Percentiles rank a stretch among this genome's conserved stretches.
Conservation (phyloP, 2,329 filamentous ascomycete species). For the Xylariaceae sp. region DNA sequence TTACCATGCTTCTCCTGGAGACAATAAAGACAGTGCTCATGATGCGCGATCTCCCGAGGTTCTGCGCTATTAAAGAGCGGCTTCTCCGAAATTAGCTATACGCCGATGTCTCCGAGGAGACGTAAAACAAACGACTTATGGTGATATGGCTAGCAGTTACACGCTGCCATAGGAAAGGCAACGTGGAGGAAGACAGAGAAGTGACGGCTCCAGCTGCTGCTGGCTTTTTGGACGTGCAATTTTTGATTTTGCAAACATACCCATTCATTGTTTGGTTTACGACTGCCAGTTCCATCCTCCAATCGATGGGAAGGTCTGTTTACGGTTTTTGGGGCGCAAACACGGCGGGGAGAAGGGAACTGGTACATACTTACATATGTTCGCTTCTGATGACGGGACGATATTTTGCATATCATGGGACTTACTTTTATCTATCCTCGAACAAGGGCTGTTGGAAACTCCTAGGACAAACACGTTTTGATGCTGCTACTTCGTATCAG, state of each 20-base stretch:
- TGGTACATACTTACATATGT: not conserved
- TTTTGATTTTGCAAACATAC: slow-evolving; percentile 6
- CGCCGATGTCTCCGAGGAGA: not conserved
- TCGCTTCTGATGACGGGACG: slow-evolving; percentile 21
- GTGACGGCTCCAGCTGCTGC: not conserved
- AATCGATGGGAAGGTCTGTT: too few relatives aligned
- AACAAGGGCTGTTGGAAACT: not conserved
- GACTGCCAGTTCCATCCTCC: not conserved
- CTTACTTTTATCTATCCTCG: not conserved
- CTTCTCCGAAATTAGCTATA: not conserved
- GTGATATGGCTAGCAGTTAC: not conserved
- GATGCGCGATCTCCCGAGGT: not conserved
- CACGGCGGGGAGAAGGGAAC: not conserved
- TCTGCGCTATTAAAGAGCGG: not conserved
- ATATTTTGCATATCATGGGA: slow-evolving; percentile 1
- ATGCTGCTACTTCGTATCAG: not conserved
- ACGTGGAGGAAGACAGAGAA: not conserved
- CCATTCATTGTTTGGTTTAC: slow-evolving; percentile 3
- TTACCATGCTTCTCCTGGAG: not conserved
- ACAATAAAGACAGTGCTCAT: not conserved
- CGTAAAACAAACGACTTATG: not conserved
- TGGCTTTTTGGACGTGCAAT: not conserved
- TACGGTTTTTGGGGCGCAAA: not conserved
- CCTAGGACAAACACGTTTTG: not conserved
- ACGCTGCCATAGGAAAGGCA: not conserved